phyloP scores from a whole-genome alignment of 2,329 filamentous ascomycete genomes.

The Alternaria triticina region DNA sequence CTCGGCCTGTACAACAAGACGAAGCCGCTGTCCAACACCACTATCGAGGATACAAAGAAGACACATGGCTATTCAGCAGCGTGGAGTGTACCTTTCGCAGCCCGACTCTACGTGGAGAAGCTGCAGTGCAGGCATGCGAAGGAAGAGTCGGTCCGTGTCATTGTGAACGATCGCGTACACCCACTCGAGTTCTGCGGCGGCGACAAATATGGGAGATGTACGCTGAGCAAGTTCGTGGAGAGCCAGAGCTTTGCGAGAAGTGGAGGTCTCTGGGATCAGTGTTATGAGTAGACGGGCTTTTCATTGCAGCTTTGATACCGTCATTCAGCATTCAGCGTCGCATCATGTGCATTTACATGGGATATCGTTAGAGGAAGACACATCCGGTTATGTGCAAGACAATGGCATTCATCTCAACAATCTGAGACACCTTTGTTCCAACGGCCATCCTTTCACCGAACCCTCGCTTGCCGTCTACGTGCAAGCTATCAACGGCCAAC shows the following conservation, averaged over 20 bases:
- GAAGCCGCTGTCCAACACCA: constrained; percentile 53
- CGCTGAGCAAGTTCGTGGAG: constrained; percentile 71
- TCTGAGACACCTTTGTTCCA: not conserved
- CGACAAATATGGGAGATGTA: constrained; percentile 75
- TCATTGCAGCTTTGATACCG: not conserved
- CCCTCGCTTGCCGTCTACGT: not conserved
- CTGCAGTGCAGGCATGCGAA: constrained; percentile 68
- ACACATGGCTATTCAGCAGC: constrained; percentile 74
- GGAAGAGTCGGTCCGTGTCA: constrained; percentile 76
- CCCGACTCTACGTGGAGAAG: constrained; percentile 86
- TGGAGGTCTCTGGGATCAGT: constrained; percentile 77
- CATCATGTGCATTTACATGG: not conserved
- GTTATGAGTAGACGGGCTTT: constrained; percentile 44
- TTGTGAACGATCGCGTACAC: constrained; percentile 85
- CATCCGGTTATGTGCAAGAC: not conserved
- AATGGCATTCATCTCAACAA: not conserved
- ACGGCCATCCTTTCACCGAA: not conserved
- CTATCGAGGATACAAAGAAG: constrained; percentile 57
- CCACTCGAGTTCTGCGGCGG: constrained; percentile 72
- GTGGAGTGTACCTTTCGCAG: constrained; percentile 83
- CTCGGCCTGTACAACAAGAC: constrained; percentile 78
- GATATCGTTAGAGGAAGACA: not conserved
- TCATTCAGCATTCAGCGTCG: not conserved
- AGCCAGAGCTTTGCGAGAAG: constrained; percentile 74
- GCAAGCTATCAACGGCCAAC: constrained; percentile 5